A percentile compares a stretch with the other conserved stretches of the same genome.
Evolutionary conservation across 805 yeast genomes (phyloP).

Genomic region (Saccharomycodes ludwigii): DNA sequence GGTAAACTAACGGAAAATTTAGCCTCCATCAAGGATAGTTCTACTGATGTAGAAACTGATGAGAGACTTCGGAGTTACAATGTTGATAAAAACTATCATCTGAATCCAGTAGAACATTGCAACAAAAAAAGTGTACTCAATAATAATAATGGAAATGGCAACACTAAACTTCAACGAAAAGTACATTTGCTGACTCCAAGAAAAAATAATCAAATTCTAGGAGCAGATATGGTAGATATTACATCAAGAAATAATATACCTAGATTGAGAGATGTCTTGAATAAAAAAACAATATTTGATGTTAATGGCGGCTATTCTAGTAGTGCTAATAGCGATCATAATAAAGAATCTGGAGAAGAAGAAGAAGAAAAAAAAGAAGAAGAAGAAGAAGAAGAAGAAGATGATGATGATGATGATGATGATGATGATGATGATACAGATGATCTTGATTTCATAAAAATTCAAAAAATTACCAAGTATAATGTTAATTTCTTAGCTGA

Average conservation of each 20-base stretch:
- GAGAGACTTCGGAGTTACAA: too few relatives aligned
- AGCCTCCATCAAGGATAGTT: too few relatives aligned
- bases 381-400: too few relatives aligned
- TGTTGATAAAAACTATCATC: too few relatives aligned
- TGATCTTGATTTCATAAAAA: slow-evolving; percentile 10
- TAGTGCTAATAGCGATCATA: slow-evolving; percentile 12
- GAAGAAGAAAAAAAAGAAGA: slow-evolving; percentile 5
- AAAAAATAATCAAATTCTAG: slow-evolving; percentile 14
- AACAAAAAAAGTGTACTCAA: too few relatives aligned
- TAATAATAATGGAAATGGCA: too few relatives aligned
- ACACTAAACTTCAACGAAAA: slow-evolving; percentile 6
- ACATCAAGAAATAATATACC: neutral
- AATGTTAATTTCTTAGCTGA: too few relatives aligned
- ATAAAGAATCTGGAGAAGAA: too few relatives aligned
- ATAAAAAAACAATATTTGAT: slow-evolving; percentile 14
- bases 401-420: slow-evolving; percentile 11
- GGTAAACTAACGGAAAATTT: neutral
- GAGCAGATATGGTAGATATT: slow-evolving; percentile 9
- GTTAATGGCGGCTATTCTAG: slow-evolving; percentile 20
- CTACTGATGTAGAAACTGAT: too few relatives aligned
- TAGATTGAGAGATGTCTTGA: slow-evolving; percentile 4
- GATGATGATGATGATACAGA: slow-evolving; percentile 11
- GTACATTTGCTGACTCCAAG: slow-evolving; percentile 10
- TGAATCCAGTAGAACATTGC: too few relatives aligned
- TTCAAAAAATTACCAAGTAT: too few relatives aligned